Evolutionary conservation across 305 asterid genomes (phyloP).

Genomic region (Fraxinus latifolia): DNA sequence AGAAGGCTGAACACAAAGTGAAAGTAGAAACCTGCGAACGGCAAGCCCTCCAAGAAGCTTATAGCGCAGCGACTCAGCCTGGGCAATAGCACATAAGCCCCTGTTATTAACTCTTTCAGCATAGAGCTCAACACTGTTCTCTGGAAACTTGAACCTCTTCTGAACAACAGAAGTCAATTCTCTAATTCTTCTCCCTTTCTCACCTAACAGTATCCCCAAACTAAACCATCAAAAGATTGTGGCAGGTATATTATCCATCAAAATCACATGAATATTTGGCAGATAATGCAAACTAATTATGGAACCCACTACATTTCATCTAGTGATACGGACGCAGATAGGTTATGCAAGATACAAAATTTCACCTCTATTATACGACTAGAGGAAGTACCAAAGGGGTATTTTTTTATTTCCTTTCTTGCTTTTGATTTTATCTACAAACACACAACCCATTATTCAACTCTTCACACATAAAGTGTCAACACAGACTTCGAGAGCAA

Average conservation of each 20-base stretch:
- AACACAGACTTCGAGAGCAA: neutral
- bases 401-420: neutral
- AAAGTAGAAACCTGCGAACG: slow-evolving; percentile 37
- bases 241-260: neutral
- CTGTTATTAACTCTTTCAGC: slow-evolving; percentile 53
- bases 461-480: neutral
- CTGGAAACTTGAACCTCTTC: slow-evolving; percentile 47
- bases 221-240: neutral
- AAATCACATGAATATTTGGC: neutral
- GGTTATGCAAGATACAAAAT: neutral
- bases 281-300: neutral
- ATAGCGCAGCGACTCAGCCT: slow-evolving; percentile 55
- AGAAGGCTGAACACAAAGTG: neutral
- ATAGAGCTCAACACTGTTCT: slow-evolving; percentile 43
- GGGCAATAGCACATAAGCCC: slow-evolving; percentile 52
- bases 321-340: neutral
- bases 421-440: neutral
- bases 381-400: neutral
- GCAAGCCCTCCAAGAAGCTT: slow-evolving; percentile 60
- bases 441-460: neutral
- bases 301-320: neutral
- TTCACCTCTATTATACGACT: neutral
- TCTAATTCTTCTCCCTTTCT: slow-evolving; percentile 50
- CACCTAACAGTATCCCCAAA: slow-evolving; percentile 24
- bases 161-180: slow-evolving; percentile 48